phyloP scores from a whole-genome alignment of 768 basidiomycete genomes.

The Lactarius vividus region DNA sequence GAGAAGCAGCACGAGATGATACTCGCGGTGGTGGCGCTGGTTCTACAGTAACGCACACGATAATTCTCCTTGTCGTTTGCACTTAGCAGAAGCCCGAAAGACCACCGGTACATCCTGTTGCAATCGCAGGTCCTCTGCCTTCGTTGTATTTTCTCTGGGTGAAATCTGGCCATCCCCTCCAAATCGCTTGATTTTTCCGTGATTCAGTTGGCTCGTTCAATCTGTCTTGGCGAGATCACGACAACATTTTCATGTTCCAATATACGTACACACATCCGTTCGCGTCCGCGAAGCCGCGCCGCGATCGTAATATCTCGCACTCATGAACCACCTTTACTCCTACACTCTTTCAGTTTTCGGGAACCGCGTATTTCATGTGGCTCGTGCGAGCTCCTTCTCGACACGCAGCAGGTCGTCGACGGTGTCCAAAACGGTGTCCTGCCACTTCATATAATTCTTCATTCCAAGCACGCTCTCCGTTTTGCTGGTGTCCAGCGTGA shows the following conservation, averaged over 20 bases:
- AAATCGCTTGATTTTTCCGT: too few relatives aligned
- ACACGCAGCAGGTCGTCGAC: slow-evolving; percentile 21
- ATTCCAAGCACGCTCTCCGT: slow-evolving; percentile 14
- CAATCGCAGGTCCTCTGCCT: not conserved
- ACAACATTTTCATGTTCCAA: not conserved
- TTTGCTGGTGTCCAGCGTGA: not conserved
- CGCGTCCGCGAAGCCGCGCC: slow-evolving; percentile 5
- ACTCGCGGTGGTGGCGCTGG: too few relatives aligned
- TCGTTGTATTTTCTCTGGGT: not conserved
- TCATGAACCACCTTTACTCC: not conserved
- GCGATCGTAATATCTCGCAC: not conserved
- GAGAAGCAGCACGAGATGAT: too few relatives aligned
- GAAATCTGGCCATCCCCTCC: too few relatives aligned
- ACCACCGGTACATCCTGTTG: not conserved
- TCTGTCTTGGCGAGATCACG: not conserved
- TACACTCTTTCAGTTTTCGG: not conserved
- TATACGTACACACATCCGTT: slow-evolving; percentile 3
- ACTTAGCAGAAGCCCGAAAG: not conserved
- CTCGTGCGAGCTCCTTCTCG: slow-evolving; percentile 13
- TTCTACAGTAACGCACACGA: too few relatives aligned
- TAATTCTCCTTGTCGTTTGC: too few relatives aligned
- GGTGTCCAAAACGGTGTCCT: slow-evolving; percentile 22
- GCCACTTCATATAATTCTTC: slow-evolving; percentile 21
- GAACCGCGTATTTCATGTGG: not conserved
- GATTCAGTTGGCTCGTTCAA: too few relatives aligned